These are phyloP conservation scores for Gloeophyllum trabeum DNA, from an alignment of 768 basidiomycete genomes.

Conservation along the genomic window DNA sequence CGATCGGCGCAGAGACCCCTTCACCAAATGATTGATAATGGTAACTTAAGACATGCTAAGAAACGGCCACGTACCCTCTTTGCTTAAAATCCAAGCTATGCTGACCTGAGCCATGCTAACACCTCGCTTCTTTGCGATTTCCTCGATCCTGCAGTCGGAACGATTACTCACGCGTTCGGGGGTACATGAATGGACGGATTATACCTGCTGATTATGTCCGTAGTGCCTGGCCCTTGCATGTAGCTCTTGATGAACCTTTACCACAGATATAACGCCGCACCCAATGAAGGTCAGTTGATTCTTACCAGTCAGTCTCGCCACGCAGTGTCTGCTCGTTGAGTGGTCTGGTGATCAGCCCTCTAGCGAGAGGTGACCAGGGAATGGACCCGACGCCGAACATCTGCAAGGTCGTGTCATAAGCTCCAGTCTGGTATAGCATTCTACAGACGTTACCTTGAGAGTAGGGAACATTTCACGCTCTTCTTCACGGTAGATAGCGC, in stretches of 20 bases:
- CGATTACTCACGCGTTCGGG: background rate
- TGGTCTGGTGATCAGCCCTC: constrained; percentile 16
- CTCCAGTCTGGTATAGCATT: background rate
- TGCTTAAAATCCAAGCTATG: constrained; percentile 20
- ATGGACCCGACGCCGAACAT: constrained; percentile 25
- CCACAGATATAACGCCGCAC: too few species aligned
- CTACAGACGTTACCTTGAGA: constrained; percentile 10
- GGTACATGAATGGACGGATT: background rate
- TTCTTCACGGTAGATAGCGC: constrained; percentile 31
- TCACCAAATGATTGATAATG: background rate
- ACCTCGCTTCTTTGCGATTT: constrained; percentile 23
- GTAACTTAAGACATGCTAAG: too few species aligned
- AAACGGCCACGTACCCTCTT: constrained; percentile 12
- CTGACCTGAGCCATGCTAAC: constrained; percentile 27
- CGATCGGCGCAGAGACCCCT: constrained; percentile 22
- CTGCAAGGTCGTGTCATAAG: constrained; percentile 1
- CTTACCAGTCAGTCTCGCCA: constrained; percentile 14
- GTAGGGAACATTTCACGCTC: constrained; percentile 24
- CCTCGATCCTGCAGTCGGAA: constrained; percentile 14
- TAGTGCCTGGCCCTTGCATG: background rate
- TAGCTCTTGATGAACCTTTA: background rate
- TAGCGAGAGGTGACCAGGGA: constrained; percentile 27
- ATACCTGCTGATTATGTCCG: background rate
- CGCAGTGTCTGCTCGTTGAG: constrained; percentile 9
- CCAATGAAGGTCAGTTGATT: too few species aligned